A percentile compares a stretch with the other conserved stretches of the same genome.
Evolutionary conservation across 75 land plant species (phyloP).

Genomic region (Cupressus sempervirens): DNA sequence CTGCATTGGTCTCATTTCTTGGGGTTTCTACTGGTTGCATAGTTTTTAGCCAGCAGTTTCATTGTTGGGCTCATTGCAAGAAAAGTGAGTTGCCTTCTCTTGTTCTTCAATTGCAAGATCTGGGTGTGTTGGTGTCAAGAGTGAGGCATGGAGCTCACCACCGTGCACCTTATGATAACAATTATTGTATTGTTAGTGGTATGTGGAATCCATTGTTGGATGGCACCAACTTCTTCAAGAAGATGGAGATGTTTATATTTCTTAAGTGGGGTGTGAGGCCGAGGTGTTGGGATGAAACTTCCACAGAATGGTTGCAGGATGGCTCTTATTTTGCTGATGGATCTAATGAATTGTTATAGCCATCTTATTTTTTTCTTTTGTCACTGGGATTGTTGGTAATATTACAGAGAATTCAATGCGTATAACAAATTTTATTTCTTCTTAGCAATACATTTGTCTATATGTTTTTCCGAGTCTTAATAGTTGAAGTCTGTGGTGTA

Average conservation of each 20-base stretch:
- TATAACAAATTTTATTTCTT: neutral
- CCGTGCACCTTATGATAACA: conserved; percentile 69
- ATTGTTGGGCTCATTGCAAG: conserved; percentile 78
- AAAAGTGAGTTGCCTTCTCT: conserved; percentile 53
- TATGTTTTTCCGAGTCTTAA: too few relatives aligned
- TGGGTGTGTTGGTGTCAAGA: conserved; percentile 61
- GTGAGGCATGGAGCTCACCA: conserved; percentile 73
- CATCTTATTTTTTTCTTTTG: too few relatives aligned
- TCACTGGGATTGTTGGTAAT: neutral
- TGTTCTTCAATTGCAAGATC: conserved; percentile 68
- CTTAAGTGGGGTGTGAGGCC: conserved; percentile 60
- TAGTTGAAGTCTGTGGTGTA: neutral
- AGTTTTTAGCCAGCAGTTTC: conserved; percentile 94
- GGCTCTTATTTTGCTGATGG: conserved; percentile 11
- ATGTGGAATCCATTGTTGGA: conserved; percentile 78
- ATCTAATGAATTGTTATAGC: neutral
- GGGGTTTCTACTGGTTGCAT: conserved; percentile 53
- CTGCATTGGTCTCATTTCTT: conserved; percentile 50
- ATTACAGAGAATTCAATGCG: neutral
- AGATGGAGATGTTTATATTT: conserved; percentile 65
- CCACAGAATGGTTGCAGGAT: conserved; percentile 66
- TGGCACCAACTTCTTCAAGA: conserved; percentile 42
- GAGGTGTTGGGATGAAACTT: conserved; percentile 79
- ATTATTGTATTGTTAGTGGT: conserved; percentile 96
- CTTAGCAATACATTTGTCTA: too few relatives aligned